Conservation (phyloP, 768 basidiomycete genomes). For the Lanmaoa rubissima region DNA sequence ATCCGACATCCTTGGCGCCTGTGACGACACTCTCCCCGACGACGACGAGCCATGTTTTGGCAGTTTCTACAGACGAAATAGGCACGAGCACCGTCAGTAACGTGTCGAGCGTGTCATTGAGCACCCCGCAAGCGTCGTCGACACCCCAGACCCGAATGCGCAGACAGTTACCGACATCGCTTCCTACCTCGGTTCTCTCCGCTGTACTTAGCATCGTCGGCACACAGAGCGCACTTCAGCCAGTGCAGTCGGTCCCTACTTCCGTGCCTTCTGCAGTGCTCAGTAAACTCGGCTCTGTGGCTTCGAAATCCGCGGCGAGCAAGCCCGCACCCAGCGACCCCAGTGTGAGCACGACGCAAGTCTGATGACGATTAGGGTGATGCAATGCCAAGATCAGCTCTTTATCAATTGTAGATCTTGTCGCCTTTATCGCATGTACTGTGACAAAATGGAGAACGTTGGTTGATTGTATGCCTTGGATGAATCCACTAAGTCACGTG, state of each 20-base stretch:
- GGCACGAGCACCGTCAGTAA: neutral
- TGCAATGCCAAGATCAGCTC: neutral
- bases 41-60: neutral
- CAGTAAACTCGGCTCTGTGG: neutral
- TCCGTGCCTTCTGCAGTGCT: neutral
- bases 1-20: neutral
- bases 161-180: slow-evolving; percentile 8
- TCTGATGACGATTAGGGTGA: slow-evolving; percentile 1
- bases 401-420: slow-evolving; percentile 16
- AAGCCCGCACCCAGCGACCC: neutral
- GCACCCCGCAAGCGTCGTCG: slow-evolving; percentile 1
- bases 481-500: slow-evolving; percentile 2
- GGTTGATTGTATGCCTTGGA: slow-evolving; percentile 25
- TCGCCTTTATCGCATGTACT: slow-evolving; percentile 12
- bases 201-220: neutral
- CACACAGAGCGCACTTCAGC: neutral
- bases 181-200: neutral
- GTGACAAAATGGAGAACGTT: slow-evolving; percentile 20
- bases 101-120: neutral
- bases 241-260: neutral
- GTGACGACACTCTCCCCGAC: neutral
- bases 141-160: slow-evolving; percentile 1
- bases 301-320: neutral
- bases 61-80: neutral
- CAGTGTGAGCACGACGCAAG: neutral